Percentiles rank a stretch among this genome's conserved stretches.
These are phyloP conservation scores for Curvularia sp. DNA, from an alignment of 2,329 filamentous ascomycete genomes.

Conservation along the genomic window DNA sequence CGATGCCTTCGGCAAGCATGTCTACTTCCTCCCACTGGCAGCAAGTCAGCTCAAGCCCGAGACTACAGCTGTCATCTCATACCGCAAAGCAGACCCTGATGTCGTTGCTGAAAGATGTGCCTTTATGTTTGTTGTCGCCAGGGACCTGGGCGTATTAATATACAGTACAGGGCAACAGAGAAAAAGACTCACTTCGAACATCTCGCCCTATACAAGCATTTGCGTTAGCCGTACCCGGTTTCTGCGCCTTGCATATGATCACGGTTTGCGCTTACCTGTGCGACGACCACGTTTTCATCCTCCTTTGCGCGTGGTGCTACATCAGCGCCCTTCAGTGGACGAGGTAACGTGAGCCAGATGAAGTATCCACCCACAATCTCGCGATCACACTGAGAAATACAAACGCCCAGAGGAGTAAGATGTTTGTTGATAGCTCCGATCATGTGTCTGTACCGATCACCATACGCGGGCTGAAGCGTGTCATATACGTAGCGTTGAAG, in stretches of 20 bases:
- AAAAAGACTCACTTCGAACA: constrained; percentile 64
- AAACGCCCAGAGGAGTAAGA: constrained; percentile 69
- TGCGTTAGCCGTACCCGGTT: constrained; percentile 27
- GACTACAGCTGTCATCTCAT: constrained; percentile 5
- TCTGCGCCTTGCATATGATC: constrained; percentile 8
- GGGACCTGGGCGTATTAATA: constrained; percentile 48
- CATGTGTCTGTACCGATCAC: constrained; percentile 62
- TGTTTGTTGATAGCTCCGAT: constrained; percentile 65
- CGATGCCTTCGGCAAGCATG: constrained; percentile 71
- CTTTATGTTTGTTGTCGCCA: constrained; percentile 55
- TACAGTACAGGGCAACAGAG: constrained; percentile 51
- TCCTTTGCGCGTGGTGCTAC: constrained; percentile 65
- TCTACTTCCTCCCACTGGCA: constrained; percentile 67
- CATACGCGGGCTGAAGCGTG: constrained; percentile 64
- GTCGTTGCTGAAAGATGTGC: constrained; percentile 63
- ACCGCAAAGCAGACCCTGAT: constrained; percentile 48
- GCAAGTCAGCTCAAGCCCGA: constrained; percentile 12
- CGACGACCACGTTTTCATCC: constrained; percentile 72
- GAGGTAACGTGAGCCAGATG: constrained; percentile 75
- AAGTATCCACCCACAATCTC: constrained; percentile 81
- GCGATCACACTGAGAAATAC: constrained; percentile 53
- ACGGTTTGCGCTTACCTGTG: constrained; percentile 50
- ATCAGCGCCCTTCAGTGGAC: constrained; percentile 59
- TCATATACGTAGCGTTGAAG: constrained; percentile 62
- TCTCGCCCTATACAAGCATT: constrained; percentile 61